Conservation (phyloP, 352 stramenopile species). For the Phytophthora cryptogea region DNA sequence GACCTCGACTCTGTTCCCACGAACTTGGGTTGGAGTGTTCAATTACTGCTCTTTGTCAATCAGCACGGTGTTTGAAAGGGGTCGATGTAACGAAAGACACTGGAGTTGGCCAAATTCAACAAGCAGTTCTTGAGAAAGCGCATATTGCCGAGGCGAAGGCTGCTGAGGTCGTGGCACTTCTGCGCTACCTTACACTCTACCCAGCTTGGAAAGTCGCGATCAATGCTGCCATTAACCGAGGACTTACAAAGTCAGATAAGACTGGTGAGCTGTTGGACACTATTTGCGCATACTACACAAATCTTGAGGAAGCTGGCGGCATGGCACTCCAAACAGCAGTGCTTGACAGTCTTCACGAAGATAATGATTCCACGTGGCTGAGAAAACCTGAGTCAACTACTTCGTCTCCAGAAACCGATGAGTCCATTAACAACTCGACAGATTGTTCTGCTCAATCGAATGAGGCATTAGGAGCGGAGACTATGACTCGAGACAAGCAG, state of each 20-base stretch:
- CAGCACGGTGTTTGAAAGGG: constrained; percentile 71
- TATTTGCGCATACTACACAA: constrained; percentile 74
- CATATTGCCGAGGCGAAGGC: constrained; percentile 63
- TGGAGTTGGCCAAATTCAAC: constrained; percentile 31
- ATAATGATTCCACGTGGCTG: constrained; percentile 24
- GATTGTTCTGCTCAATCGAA: constrained; percentile 18
- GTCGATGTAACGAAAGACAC: constrained; percentile 34
- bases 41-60: constrained; percentile 66
- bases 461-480: constrained; percentile 18
- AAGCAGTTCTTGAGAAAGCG: constrained; percentile 47
- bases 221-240: constrained; percentile 60
- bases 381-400: constrained; percentile 62
- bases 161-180: constrained; percentile 62
- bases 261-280: constrained; percentile 61
- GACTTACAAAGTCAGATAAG: constrained; percentile 56
- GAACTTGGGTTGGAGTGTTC: constrained; percentile 79
- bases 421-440: constrained; percentile 26
- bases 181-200: constrained; percentile 80
- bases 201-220: constrained; percentile 81
- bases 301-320: constrained; percentile 27
- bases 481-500: constrained; percentile 62
- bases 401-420: constrained; percentile 65
- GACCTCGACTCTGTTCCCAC: constrained; percentile 77
- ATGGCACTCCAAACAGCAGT: constrained; percentile 1
- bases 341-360: constrained; percentile 2